These are phyloP conservation scores for Aspergillus persii DNA, from an alignment of 2,329 filamentous ascomycete species.

Conservation along the genomic window DNA sequence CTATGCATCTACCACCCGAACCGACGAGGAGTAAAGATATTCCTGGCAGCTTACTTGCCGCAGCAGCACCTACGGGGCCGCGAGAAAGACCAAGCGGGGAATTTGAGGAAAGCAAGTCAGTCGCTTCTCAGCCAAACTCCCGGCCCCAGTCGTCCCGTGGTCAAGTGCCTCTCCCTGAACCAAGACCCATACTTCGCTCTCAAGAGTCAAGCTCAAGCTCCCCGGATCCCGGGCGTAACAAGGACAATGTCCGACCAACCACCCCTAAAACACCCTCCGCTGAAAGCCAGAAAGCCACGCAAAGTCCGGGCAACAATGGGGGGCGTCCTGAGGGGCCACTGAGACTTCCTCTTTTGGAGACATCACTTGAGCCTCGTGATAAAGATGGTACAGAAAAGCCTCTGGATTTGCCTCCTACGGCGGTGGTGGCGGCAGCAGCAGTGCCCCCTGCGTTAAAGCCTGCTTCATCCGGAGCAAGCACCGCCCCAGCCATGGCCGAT, in stretches of 20 bases:
- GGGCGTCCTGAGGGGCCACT: slow-evolving; percentile 27
- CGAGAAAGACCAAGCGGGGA: slow-evolving; percentile 15
- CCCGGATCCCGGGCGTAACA: slow-evolving; percentile 20
- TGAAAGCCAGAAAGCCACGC: slow-evolving; percentile 18
- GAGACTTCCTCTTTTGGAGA: slow-evolving; percentile 35
- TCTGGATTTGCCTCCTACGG: slow-evolving; percentile 13
- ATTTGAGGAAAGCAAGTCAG: slow-evolving; percentile 18
- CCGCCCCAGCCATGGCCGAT: slow-evolving; percentile 7
- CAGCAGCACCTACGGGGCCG: slow-evolving; percentile 7
- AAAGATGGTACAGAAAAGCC: slow-evolving; percentile 24
- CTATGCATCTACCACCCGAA: slow-evolving; percentile 19
- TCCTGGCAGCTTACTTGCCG: slow-evolving; percentile 14
- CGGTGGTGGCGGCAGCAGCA: neutral
- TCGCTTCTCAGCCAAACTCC: slow-evolving; percentile 19
- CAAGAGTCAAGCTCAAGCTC: slow-evolving; percentile 18
- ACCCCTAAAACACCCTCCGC: slow-evolving; percentile 28
- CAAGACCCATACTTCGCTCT: slow-evolving; percentile 18
- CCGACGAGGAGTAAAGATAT: slow-evolving; percentile 22
- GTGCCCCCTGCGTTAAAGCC: slow-evolving; percentile 23
- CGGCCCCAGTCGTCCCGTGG: slow-evolving; percentile 30
- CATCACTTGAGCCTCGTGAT: slow-evolving; percentile 30
- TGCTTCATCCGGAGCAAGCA: slow-evolving; percentile 15
- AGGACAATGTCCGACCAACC: slow-evolving; percentile 29
- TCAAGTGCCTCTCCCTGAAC: slow-evolving; percentile 21
- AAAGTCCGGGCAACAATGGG: slow-evolving; percentile 26